Evolutionary conservation across 129 eudicot species (phyloP).

Genomic region (Pulicaria dysenterica): DNA sequence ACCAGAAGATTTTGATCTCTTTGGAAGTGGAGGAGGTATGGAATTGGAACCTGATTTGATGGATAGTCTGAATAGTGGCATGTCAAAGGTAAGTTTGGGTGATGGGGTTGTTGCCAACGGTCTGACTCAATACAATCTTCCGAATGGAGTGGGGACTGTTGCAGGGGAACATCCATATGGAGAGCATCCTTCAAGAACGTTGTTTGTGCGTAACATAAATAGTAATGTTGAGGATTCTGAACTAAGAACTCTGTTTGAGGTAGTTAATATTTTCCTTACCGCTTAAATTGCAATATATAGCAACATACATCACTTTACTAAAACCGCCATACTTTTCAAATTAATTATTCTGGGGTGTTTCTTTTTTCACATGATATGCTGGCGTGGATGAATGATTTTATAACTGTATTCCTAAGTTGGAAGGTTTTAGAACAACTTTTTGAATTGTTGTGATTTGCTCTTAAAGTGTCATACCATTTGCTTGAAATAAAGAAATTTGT

Average conservation of each 20-base stretch:
- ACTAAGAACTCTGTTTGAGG: slow-evolving; percentile 77
- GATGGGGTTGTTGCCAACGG: slow-evolving; percentile 59
- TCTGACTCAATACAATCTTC: slow-evolving; percentile 38
- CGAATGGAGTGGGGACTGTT: slow-evolving; percentile 59
- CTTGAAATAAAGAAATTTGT: not conserved
- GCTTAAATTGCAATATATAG: not conserved
- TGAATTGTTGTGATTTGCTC: not conserved
- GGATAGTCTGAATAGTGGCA: slow-evolving; percentile 43
- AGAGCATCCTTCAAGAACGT: slow-evolving; percentile 92
- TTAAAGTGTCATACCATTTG: not conserved
- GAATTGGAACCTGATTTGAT: slow-evolving; percentile 68
- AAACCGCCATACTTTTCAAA: not conserved
- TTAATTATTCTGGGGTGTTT: not conserved
- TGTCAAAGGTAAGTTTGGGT: slow-evolving; percentile 49
- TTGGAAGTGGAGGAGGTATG: slow-evolving; percentile 88
- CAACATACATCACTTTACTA: not conserved
- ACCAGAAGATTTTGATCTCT: slow-evolving; percentile 72
- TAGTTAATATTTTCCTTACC: slow-evolving; percentile 22
- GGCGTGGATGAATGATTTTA: not conserved
- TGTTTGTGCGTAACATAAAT: slow-evolving; percentile 90
- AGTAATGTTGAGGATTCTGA: slow-evolving; percentile 95
- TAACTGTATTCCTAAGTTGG: not conserved
- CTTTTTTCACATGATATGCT: too few species aligned
- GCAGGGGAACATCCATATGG: slow-evolving; percentile 92
- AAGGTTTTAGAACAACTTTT: too few species aligned